A percentile compares a stretch with the other conserved stretches of the same genome.
Conservation (phyloP, 1,284 basidiomycete species). For the Ceratobasidium sp. region DNA sequence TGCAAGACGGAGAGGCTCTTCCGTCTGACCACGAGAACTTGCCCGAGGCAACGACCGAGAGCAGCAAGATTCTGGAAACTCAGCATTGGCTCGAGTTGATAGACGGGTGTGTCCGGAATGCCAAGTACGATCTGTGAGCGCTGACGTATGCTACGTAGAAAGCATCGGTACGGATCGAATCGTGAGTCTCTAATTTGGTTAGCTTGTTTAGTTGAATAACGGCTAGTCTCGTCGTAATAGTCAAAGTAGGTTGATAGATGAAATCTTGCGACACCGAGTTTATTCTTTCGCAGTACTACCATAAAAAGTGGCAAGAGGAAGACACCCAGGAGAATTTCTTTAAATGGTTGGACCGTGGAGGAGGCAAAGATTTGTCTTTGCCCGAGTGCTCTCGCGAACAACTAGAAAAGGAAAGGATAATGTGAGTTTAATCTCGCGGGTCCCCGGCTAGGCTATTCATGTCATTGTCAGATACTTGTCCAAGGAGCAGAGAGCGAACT, state of each 20-base stretch:
- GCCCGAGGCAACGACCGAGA: conserved; percentile 46
- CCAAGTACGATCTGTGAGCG: background rate
- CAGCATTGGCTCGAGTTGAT: conserved; percentile 72
- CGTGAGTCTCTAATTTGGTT: conserved; percentile 47
- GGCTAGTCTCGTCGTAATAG: conserved; percentile 43
- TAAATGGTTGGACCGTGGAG: conserved; percentile 73
- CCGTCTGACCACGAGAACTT: conserved; percentile 47
- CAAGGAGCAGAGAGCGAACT: conserved; percentile 73
- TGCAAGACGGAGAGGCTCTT: conserved; percentile 56
- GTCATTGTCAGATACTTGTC: conserved; percentile 61
- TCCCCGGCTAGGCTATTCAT: background rate
- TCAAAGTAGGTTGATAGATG: conserved; percentile 49
- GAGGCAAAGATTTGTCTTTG: conserved; percentile 67
- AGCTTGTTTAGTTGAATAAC: background rate
- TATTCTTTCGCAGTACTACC: conserved; percentile 59
- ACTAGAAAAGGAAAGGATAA: conserved; percentile 66
- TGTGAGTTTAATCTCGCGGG: conserved; percentile 38
- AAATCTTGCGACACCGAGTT: conserved; percentile 39
- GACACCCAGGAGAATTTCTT: conserved; percentile 76
- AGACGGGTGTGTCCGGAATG: conserved; percentile 55
- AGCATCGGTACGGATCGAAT: conserved; percentile 73
- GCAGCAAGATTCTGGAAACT: conserved; percentile 60
- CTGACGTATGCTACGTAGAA: conserved; percentile 49
- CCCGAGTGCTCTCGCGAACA: conserved; percentile 70
- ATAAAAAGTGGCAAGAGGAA: conserved; percentile 64